phyloP scores from a whole-genome alignment of 805 yeast species.

The Blastobotrys americana region DNA sequence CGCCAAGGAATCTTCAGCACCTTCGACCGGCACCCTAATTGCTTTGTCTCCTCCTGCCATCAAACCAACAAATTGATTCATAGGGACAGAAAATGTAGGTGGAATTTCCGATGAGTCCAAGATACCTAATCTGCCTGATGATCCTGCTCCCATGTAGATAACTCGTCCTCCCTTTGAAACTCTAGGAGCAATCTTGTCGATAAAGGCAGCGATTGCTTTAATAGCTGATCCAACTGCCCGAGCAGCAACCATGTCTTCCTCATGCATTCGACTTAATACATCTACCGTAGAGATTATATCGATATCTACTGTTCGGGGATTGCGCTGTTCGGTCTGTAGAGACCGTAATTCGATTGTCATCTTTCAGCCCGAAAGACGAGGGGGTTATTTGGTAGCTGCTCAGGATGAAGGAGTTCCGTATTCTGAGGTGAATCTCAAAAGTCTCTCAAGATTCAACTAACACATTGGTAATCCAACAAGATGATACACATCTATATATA shows the following conservation, averaged over 20 bases:
- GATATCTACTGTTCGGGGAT: constrained; percentile 17
- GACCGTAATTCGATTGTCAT: constrained; percentile 9
- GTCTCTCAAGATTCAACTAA: too few species aligned
- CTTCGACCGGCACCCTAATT: constrained; percentile 23
- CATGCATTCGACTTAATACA: constrained; percentile 19
- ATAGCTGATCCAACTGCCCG: constrained; percentile 13
- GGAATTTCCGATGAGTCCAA: constrained; percentile 27
- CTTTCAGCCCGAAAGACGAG: neutral
- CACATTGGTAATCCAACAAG: too few species aligned
- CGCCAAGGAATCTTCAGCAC: constrained; percentile 23
- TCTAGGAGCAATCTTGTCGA: constrained; percentile 20
- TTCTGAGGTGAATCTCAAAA: too few species aligned
- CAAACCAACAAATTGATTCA: constrained; percentile 21
- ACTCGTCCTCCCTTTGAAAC: constrained; percentile 23
- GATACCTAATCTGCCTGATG: constrained; percentile 24
- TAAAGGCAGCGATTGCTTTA: constrained; percentile 17
- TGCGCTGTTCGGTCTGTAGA: constrained; percentile 22
- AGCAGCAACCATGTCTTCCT: constrained; percentile 16
- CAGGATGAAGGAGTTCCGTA: neutral
- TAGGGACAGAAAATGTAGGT: constrained; percentile 25
- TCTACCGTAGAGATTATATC: constrained; percentile 18
- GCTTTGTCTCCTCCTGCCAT: constrained; percentile 28
- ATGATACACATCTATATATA: too few species aligned
- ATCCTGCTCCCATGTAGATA: constrained; percentile 27
- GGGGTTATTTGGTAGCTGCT: too few species aligned